Percentiles rank a stretch among this genome's conserved stretches.
These are phyloP conservation scores for Boletus rubropictus DNA, from an alignment of 768 basidiomycete species.

Conservation along the genomic window DNA sequence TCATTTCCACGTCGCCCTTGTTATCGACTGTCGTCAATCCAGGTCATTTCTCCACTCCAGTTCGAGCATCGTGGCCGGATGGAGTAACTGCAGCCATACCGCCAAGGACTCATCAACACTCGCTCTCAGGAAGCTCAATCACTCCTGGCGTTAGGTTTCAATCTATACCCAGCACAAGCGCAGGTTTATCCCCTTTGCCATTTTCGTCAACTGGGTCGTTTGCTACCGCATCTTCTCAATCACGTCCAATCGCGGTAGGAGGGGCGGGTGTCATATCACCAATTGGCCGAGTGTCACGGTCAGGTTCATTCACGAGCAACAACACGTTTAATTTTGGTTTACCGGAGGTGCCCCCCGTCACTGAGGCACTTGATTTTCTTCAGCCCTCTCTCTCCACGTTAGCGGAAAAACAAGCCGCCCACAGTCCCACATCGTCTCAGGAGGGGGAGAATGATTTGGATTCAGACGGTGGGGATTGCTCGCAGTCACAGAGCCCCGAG, in stretches of 20 bases:
- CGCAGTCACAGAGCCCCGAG: constrained; percentile 29
- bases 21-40: constrained; percentile 19
- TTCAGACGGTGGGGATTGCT: constrained; percentile 36
- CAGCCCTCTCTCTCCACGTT: constrained; percentile 15
- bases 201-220: constrained; percentile 31
- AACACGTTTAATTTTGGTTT: constrained; percentile 37
- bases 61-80: constrained; percentile 29
- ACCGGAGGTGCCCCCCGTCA: constrained; percentile 24
- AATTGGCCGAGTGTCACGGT: constrained; percentile 53
- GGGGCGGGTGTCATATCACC: constrained; percentile 29
- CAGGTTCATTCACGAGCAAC: constrained; percentile 48
- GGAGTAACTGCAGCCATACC: constrained; percentile 24
- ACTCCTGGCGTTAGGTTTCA: constrained; percentile 25
- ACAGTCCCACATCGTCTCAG: constrained; percentile 36
- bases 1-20: constrained; percentile 19
- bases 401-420: constrained; percentile 7
- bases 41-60: constrained; percentile 21
- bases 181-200: constrained; percentile 25
- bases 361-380: constrained; percentile 29
- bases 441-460: constrained; percentile 49
- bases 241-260: constrained; percentile 17
- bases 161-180: constrained; percentile 30
- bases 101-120: constrained; percentile 29
- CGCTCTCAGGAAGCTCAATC: constrained; percentile 29
- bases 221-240: constrained; percentile 23